These are phyloP conservation scores for Verticillium nonalfalfae DNA, from an alignment of 2,329 filamentous ascomycete species.

Conservation along the genomic window DNA sequence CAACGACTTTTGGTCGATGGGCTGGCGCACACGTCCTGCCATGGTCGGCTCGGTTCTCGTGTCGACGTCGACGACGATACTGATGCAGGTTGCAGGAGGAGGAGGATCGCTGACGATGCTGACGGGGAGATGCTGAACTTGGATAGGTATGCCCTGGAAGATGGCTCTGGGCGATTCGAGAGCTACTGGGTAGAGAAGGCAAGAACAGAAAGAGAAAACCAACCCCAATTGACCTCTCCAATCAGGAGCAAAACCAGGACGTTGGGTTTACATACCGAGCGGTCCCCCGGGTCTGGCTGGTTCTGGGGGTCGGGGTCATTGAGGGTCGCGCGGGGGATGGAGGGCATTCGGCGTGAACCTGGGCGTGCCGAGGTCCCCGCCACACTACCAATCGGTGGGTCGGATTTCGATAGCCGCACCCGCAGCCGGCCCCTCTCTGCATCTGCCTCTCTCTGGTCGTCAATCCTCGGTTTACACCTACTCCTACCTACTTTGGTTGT, in stretches of 20 bases:
- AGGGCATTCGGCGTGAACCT: background rate
- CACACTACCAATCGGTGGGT: background rate
- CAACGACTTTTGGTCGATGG: conserved; percentile 75
- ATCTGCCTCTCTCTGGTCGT: background rate
- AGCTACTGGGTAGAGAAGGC: too few species aligned
- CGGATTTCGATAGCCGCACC: conserved; percentile 5
- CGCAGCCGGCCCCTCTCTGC: background rate
- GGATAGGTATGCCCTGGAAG: too few species aligned
- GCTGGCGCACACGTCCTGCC: conserved; percentile 86
- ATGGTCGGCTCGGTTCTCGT: conserved; percentile 32
- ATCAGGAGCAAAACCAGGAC: background rate
- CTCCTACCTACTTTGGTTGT: background rate
- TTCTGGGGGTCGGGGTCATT: background rate
- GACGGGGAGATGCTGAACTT: too few species aligned
- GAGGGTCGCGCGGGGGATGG: background rate
- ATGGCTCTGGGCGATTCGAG: too few species aligned
- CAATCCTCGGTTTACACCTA: background rate
- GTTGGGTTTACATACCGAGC: background rate
- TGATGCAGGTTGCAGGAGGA: background rate
- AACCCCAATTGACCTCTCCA: background rate
- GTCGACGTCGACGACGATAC: background rate
- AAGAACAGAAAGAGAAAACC: background rate
- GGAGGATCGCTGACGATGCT: background rate
- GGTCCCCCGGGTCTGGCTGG: background rate
- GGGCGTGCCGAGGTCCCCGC: conserved; percentile 12